Evolutionary conservation across 176 grass and related monocot genomes (phyloP).

Genomic region (Oryza nivara): DNA sequence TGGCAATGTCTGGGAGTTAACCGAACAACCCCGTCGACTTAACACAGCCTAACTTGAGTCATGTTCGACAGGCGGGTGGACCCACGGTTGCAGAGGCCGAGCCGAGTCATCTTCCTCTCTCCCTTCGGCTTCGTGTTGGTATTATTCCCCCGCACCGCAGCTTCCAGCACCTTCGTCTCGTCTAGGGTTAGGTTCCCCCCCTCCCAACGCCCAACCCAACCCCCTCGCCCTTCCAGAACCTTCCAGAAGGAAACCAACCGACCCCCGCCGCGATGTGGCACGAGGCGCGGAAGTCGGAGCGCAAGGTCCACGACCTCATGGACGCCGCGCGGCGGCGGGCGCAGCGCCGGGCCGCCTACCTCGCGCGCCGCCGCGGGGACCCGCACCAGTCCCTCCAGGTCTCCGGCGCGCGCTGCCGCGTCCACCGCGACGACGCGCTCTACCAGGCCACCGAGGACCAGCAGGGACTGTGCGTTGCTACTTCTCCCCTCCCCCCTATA

Average conservation of each 20-base stretch:
- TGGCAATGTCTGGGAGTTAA: too few relatives aligned
- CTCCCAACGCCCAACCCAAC: too few relatives aligned
- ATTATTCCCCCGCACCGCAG: background rate
- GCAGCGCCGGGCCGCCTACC: constrained; percentile 72
- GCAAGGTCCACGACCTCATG: constrained; percentile 97
- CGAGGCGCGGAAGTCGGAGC: constrained; percentile 88
- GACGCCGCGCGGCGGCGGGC: constrained; percentile 85
- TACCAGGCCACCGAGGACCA: constrained; percentile 98
- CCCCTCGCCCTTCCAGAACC: too few relatives aligned
- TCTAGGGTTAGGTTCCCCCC: background rate
- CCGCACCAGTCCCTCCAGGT: constrained; percentile 89
- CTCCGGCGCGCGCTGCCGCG: constrained; percentile 74
- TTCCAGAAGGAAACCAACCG: too few relatives aligned
- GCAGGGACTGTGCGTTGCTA: constrained; percentile 75
- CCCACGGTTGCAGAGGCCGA: too few relatives aligned
- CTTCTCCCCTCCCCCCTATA: background rate
- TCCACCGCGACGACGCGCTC: constrained; percentile 86
- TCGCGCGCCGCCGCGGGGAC: constrained; percentile 86
- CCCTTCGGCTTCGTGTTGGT: too few relatives aligned
- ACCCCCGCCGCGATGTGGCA: constrained; percentile 73
- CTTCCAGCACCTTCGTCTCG: background rate
- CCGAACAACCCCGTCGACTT: too few relatives aligned
- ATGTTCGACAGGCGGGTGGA: too few relatives aligned
- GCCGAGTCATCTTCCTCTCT: too few relatives aligned
- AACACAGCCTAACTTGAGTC: too few relatives aligned